These are phyloP conservation scores for Cytospora piceicola DNA, from an alignment of 2,329 filamentous ascomycete genomes.

Conservation along the genomic window DNA sequence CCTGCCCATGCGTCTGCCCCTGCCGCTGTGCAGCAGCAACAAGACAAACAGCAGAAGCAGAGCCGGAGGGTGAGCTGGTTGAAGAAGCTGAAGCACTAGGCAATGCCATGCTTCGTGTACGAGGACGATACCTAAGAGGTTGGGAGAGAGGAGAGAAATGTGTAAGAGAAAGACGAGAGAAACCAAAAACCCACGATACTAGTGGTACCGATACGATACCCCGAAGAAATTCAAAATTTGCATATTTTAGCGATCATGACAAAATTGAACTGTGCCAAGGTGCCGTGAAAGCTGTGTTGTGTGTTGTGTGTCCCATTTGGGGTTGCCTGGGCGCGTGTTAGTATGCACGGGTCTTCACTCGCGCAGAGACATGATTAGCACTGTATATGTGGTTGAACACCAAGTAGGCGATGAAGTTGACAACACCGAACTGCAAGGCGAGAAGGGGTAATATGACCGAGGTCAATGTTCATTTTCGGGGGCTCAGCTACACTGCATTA, in stretches of 20 bases:
- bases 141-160: neutral
- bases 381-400: too few relatives aligned
- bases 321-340: too few relatives aligned
- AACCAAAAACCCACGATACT: too few relatives aligned
- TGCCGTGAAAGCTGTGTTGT: neutral
- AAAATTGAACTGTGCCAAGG: neutral
- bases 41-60: slow-evolving; percentile 19
- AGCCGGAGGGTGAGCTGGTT: slow-evolving; percentile 30
- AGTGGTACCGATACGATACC: neutral
- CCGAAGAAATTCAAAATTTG: neutral
- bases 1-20: neutral
- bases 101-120: slow-evolving; percentile 9
- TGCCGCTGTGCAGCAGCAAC: neutral
- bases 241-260: neutral
- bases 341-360: too few relatives aligned
- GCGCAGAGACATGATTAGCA: too few relatives aligned
- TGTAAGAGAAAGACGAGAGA: too few relatives aligned
- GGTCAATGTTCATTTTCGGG: neutral
- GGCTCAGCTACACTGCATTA: neutral
- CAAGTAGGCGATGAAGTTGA: neutral
- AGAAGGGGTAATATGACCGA: neutral
- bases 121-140: neutral
- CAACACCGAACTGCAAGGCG: neutral
- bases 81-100: slow-evolving; percentile 29
- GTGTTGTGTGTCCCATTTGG: too few relatives aligned